Evolutionary conservation across 176 grass and related monocot genomes (phyloP).

Genomic region (Pontederia crassipes): DNA sequence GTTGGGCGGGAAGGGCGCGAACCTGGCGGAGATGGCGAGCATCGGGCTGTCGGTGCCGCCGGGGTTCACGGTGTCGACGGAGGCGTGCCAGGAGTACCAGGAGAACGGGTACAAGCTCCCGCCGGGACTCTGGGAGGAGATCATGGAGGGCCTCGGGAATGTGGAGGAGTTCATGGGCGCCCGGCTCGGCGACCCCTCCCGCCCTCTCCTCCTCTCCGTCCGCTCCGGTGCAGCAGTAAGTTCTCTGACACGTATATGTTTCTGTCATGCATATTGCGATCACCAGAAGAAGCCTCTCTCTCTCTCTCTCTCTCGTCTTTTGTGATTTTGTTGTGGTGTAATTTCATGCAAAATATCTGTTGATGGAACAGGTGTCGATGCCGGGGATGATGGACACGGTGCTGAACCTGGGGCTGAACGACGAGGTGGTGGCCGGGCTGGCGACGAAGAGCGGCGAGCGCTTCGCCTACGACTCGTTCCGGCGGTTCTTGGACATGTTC

Average conservation of each 20-base stretch:
- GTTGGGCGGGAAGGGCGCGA: conserved; percentile 92
- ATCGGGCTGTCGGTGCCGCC: conserved; percentile 97
- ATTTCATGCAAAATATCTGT: not conserved
- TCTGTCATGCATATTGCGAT: not conserved
- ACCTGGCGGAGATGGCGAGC: conserved; percentile 97
- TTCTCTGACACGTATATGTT: not conserved
- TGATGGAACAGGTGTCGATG: conserved; percentile 57
- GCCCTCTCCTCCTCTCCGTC: conserved; percentile 91
- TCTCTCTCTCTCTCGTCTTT: not conserved
- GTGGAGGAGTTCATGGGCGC: conserved; percentile 83
- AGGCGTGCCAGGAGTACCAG: conserved; percentile 94
- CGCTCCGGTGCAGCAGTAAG: conserved; percentile 82
- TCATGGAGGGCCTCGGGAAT: conserved; percentile 51
- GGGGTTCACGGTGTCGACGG: conserved; percentile 93
- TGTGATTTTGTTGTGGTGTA: not conserved
- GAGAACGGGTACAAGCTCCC: conserved; percentile 41
- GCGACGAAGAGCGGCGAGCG: conserved; percentile 83
- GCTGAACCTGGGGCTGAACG: conserved; percentile 91
- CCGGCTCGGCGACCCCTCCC: conserved; percentile 50
- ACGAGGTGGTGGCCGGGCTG: conserved; percentile 64
- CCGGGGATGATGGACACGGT: conserved; percentile 99
- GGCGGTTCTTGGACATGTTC: conserved; percentile 99
- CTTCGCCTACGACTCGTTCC: conserved; percentile 89
- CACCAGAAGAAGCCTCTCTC: too few relatives aligned
- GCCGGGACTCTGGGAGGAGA: conserved; percentile 69